Percentiles rank a stretch among this genome's conserved stretches.
Evolutionary conservation across 2,329 filamentous ascomycete genomes (phyloP).

Genomic region (Thelonectria discophora): DNA sequence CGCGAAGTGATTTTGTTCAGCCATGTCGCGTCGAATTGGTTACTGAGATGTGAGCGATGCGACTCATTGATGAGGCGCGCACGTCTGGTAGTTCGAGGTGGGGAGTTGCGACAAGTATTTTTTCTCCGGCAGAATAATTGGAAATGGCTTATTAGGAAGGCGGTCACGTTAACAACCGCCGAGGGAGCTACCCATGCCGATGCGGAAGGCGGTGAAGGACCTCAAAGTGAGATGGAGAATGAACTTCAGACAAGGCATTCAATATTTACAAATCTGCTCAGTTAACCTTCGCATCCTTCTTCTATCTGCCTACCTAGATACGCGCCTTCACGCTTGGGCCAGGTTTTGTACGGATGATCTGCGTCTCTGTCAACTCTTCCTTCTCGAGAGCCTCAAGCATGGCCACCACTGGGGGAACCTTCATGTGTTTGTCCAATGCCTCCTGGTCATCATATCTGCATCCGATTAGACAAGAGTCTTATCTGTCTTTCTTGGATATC

Average conservation of each 20-base stretch:
- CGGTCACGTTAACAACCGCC: slow-evolving; percentile 28
- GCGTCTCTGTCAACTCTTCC: slow-evolving; percentile 28
- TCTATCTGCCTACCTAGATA: not conserved
- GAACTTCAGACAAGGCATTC: no score
- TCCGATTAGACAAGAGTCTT: not conserved
- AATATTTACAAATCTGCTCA: no score
- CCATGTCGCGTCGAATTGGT: slow-evolving; percentile 39
- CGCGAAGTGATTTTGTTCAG: slow-evolving; percentile 44
- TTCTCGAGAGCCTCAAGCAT: slow-evolving; percentile 34
- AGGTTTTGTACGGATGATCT: slow-evolving; percentile 34
- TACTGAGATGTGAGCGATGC: not conserved
- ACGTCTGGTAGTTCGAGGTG: slow-evolving; percentile 21
- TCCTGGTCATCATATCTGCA: slow-evolving; percentile 39
- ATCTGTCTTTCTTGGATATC: not conserved
- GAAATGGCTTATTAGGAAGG: slow-evolving; percentile 8
- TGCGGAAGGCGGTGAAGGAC: slow-evolving; percentile 38
- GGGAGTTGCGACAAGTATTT: slow-evolving; percentile 37
- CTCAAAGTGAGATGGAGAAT: not conserved
- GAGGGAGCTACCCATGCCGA: not conserved
- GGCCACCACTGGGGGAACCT: slow-evolving; percentile 28
- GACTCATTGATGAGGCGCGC: slow-evolving; percentile 26
- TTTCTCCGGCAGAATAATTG: slow-evolving; percentile 38
- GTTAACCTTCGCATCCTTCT: not conserved
- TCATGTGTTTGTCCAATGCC: slow-evolving; percentile 36
- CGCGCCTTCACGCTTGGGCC: slow-evolving; percentile 24